These are phyloP conservation scores for Tuber umbilicatum DNA, from an alignment of 495 filamentous ascomycete species.

Conservation along the genomic window DNA sequence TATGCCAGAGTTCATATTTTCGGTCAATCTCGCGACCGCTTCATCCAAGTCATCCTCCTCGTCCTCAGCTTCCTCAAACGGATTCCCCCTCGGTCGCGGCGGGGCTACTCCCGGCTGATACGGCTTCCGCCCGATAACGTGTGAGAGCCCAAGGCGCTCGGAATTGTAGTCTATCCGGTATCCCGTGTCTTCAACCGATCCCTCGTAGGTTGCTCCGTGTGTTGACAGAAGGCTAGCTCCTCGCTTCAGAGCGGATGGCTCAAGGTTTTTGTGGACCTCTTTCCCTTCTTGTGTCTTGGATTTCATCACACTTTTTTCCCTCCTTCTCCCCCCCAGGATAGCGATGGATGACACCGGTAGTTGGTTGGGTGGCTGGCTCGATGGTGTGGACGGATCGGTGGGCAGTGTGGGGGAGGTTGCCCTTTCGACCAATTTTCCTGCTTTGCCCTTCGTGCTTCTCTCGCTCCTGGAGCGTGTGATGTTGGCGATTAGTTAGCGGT, in stretches of 20 bases:
- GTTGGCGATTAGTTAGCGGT: neutral
- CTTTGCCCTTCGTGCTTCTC: neutral
- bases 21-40: neutral
- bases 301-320: neutral
- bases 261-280: neutral
- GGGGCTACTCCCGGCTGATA: neutral
- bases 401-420: neutral
- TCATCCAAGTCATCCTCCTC: neutral
- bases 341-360: neutral
- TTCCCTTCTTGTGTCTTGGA: neutral
- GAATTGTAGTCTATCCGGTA: constrained; percentile 1
- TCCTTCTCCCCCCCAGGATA: neutral
- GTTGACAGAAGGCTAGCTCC: neutral
- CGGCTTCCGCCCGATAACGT: neutral
- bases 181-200: neutral
- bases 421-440: neutral
- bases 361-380: neutral
- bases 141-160: neutral
- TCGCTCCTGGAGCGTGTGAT: neutral
- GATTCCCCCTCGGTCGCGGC: neutral
- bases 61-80: neutral
- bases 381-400: neutral
- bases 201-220: neutral
- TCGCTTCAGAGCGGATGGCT: neutral
- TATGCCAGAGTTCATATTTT: neutral